Conservation (phyloP, 1,284 basidiomycete genomes). For the Neotropicomus parvogracilis region DNA sequence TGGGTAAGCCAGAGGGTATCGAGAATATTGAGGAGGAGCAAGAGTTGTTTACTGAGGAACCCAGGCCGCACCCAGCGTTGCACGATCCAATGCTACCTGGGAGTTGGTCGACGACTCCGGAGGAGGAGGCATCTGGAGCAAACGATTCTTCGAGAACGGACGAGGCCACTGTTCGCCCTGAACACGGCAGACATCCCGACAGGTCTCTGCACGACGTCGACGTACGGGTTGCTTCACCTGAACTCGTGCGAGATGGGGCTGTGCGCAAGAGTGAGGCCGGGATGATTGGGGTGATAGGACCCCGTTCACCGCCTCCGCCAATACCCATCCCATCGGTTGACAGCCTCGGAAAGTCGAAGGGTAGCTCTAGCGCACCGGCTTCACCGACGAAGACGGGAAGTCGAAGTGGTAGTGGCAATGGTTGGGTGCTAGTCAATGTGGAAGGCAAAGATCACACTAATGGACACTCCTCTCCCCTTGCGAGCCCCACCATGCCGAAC, state of each 20-base stretch:
- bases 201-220: slow-evolving; percentile 46
- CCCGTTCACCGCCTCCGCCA: slow-evolving; percentile 26
- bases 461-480: slow-evolving; percentile 28
- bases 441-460: slow-evolving; percentile 41
- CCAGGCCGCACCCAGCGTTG: slow-evolving; percentile 10
- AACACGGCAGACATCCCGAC: slow-evolving; percentile 31
- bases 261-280: slow-evolving; percentile 54
- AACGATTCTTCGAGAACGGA: slow-evolving; percentile 30
- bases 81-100: slow-evolving; percentile 28
- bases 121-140: slow-evolving; percentile 25
- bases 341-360: slow-evolving; percentile 21
- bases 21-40: slow-evolving; percentile 31
- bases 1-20: slow-evolving; percentile 33
- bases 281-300: slow-evolving; percentile 44
- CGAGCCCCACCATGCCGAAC: slow-evolving; percentile 31
- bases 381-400: slow-evolving; percentile 37
- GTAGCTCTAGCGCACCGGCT: slow-evolving; percentile 26
- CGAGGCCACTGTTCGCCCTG: slow-evolving; percentile 30
- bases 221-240: slow-evolving; percentile 47
- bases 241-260: slow-evolving; percentile 37
- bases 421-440: slow-evolving; percentile 67
- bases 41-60: slow-evolving; percentile 29
- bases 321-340: slow-evolving; percentile 31
- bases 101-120: slow-evolving; percentile 27
- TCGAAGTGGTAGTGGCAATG: slow-evolving; percentile 38